phyloP scores from a whole-genome alignment of 2,329 filamentous ascomycete species.

The Aureobasidium sp. region DNA sequence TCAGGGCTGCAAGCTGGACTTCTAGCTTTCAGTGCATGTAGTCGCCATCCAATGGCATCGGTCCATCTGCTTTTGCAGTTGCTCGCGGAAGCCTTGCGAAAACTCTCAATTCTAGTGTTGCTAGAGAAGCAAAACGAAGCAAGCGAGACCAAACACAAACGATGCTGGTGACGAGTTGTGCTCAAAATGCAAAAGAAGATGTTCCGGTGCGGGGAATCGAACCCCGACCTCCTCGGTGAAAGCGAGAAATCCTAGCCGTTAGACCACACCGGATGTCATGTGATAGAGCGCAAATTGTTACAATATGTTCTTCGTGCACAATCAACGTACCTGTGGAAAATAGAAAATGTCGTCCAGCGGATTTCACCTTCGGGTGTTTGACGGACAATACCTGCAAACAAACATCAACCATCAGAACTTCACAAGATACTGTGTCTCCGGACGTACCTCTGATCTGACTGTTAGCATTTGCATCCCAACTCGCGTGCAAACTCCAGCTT shows the following conservation, averaged over 20 bases:
- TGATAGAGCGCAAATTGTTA: not conserved
- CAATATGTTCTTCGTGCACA: not conserved
- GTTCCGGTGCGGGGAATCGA: slow-evolving; percentile 30
- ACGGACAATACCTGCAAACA: slow-evolving; percentile 61
- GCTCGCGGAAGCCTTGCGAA: not conserved
- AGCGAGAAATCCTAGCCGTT: slow-evolving; percentile 24
- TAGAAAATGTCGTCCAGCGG: slow-evolving; percentile 75
- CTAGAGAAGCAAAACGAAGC: too few species aligned
- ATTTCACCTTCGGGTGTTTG: slow-evolving; percentile 76
- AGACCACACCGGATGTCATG: slow-evolving; percentile 20
- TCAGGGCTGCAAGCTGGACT: not conserved
- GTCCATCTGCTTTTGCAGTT: not conserved
- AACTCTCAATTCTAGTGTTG: too few species aligned
- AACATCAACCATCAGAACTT: slow-evolving; percentile 7
- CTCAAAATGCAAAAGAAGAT: slow-evolving; percentile 17
- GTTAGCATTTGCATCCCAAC: slow-evolving; percentile 74
- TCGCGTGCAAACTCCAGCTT: slow-evolving; percentile 67
- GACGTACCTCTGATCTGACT: slow-evolving; percentile 68
- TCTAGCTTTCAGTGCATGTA: not conserved
- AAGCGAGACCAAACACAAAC: too few species aligned
- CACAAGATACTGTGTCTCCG: not conserved
- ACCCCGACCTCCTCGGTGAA: slow-evolving; percentile 29
- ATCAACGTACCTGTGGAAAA: slow-evolving; percentile 56
- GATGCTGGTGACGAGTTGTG: not conserved
- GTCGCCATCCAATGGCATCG: too few species aligned